Evolutionary conservation across 352 stramenopile genomes (phyloP), one percentile per base, ranked within the genome.

Genomic region (Phytophthora pini): DNA sequence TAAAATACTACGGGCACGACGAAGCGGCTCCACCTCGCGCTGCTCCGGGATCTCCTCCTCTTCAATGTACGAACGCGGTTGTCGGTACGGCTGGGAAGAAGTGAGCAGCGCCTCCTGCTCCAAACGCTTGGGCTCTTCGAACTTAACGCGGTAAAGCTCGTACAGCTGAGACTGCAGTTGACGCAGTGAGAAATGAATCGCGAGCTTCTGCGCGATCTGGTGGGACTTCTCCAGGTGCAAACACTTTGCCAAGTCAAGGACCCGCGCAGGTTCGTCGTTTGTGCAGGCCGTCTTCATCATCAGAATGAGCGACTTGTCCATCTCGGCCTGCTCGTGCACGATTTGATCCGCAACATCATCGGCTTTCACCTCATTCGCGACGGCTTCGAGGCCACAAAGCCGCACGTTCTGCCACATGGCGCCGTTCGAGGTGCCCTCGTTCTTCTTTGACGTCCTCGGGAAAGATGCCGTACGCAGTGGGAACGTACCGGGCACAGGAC

Each of bases 241-340:
- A 49, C 87, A 95, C 71, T 90, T 91, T 56, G 85, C 85, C 58
- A 95, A 62, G 52, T 94, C 87, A 8, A 93, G 54, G 38, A 91
- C 84, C 13, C 83, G 79, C 22, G 80, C 76, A 15, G 85, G 75
- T 45, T 92, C 75, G 58, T 95, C 87, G 34, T 76, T 82, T 13
- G 67, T 76, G 53, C 80, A 95, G 22, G 84, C 84, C 5, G 70
- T 79, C 58, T 95, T 92, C 82, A 95, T 90, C 72, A 93, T 90
- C 9, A 95, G 52, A 53, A 95, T 90, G 26, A 95, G 65, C 1
- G 81, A 60, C 69, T 95, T 95, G 60, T 95, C 87, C 79, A 92
- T 90, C 49, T 90, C 85, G 22, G 87, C 87, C 40, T 94, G 78
- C 15, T 92, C 82, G 1, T 76, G 70, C 2, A 93, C 77, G 4